Conservation (phyloP, 2,329 filamentous ascomycete genomes). For the Corinectria fuckeliana region DNA sequence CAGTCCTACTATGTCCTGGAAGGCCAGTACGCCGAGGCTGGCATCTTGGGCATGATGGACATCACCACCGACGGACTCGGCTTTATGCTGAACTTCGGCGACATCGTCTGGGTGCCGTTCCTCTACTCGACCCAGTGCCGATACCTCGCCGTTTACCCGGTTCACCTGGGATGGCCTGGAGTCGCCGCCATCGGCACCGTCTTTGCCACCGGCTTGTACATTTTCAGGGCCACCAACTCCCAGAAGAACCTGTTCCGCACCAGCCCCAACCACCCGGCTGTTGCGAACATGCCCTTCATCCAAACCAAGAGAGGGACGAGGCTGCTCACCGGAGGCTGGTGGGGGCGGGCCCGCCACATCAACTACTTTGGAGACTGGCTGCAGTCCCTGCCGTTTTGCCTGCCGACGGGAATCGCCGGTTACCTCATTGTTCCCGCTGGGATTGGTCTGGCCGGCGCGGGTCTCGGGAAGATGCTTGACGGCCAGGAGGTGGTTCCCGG, state of each 20-base stretch:
- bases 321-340: conserved; percentile 85
- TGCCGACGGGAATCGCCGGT: conserved; percentile 83
- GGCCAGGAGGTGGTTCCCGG: conserved; percentile 70
- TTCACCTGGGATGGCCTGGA: conserved; percentile 71
- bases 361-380: conserved; percentile 95
- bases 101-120: conserved; percentile 90
- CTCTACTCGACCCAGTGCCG: conserved; percentile 81
- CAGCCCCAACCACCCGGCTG: conserved; percentile 77
- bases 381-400: conserved; percentile 83
- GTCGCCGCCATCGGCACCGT: conserved; percentile 68
- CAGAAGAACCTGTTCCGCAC: conserved; percentile 94
- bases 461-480: conserved; percentile 60
- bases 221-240: conserved; percentile 88
- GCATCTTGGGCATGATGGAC: conserved; percentile 89
- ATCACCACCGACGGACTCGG: conserved; percentile 90
- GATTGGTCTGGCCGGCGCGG: conserved; percentile 46
- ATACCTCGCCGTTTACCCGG: conserved; percentile 81
- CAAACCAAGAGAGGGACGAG: conserved; percentile 81
- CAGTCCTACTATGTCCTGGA: conserved; percentile 86
- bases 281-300: conserved; percentile 81
- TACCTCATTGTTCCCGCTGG: conserved; percentile 70
- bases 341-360: conserved; percentile 87
- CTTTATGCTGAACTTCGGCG: conserved; percentile 90
- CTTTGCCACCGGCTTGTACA: conserved; percentile 74
- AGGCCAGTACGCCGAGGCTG: conserved; percentile 81